Conservation (phyloP, 1,139 yeast species). For the Blastobotrys serpentis region DNA sequence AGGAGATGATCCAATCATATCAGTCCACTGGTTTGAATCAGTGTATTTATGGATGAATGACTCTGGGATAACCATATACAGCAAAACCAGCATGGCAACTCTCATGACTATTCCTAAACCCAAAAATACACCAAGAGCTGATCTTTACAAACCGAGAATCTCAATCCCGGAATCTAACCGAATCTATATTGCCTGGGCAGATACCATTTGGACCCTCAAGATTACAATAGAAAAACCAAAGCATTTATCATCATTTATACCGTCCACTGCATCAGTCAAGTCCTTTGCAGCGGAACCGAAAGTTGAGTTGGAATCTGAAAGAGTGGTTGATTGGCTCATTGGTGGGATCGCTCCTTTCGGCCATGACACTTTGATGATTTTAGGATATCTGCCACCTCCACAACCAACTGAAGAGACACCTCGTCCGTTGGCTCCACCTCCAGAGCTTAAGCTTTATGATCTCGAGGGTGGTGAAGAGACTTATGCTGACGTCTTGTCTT, state of each 20-base stretch:
- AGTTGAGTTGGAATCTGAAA: slow-evolving; percentile 56
- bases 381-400: slow-evolving; percentile 43
- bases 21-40: slow-evolving; percentile 47
- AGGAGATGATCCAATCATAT: slow-evolving; percentile 70
- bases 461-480: slow-evolving; percentile 66
- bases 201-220: slow-evolving; percentile 70
- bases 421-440: slow-evolving; percentile 40
- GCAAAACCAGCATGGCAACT: slow-evolving; percentile 25
- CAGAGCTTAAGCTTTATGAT: slow-evolving; percentile 72
- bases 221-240: slow-evolving; percentile 33
- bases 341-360: slow-evolving; percentile 78
- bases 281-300: slow-evolving; percentile 46
- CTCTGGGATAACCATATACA: slow-evolving; percentile 56
- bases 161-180: slow-evolving; percentile 66
- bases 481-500: slow-evolving; percentile 79
- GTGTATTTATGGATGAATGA: slow-evolving; percentile 72
- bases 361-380: slow-evolving; percentile 32
- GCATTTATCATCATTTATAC: slow-evolving; percentile 18
- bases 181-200: slow-evolving; percentile 80
- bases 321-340: slow-evolving; percentile 58
- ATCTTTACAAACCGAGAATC: slow-evolving; percentile 79
- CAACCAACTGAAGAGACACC: slow-evolving; percentile 23
- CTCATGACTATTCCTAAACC: slow-evolving; percentile 60
- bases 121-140: slow-evolving; percentile 64
- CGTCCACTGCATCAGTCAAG: slow-evolving; percentile 29